Base-by-base conservation (phyloP, 805 yeast species). In the Saturnispora galanensis region DNA sequence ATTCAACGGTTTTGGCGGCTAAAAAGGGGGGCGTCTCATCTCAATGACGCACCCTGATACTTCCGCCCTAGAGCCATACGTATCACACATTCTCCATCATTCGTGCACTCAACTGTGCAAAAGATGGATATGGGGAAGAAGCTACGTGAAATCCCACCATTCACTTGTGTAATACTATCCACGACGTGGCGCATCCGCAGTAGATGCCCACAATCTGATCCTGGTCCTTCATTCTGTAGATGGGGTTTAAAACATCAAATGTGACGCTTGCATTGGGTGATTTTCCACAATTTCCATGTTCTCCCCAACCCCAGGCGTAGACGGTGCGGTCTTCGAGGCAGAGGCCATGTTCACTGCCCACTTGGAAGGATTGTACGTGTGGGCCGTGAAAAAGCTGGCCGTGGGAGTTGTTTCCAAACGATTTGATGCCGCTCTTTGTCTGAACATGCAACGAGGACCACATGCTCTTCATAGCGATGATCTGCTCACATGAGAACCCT, bases 231-330 rank as follows among this genome's bases (percentile, higher is more conserved):
- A 13, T 38, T 29, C 15, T 40, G 51, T 67, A 66, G 3, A 71
- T 32, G 8, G 42, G 45, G 44, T 71, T 71, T 16, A 70, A 50
- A 36, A 61, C 55, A 47, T 60, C 63, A 47, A 62, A 69, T 3
- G 69, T 65, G 38, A 65, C 73, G 39, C 42, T 63, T 32, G 46
- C 59, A 39, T 10, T 52, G 40, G 10, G 28, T 41, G 6, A 47
- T 38, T 3, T 51, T 0, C 96, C 95, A 63, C 97, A 90, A 58
- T 90, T 90, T 0, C 98, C 98, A 61, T 90, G 98, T 56, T 93
- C 97, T 11, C 96, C 97, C 98, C 98, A 90, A 0, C 98, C 98
- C 97, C 97, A 93, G 2, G 89, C 73, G 44, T 56, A 65, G 0
- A 88, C 80, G 8, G 46, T 41, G 34, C 60, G 52, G 1, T 53